Percentiles rank a stretch among this genome's conserved stretches.
Conservation (phyloP, 805 yeast species). For the Kurtzmaniella cleridarum region DNA sequence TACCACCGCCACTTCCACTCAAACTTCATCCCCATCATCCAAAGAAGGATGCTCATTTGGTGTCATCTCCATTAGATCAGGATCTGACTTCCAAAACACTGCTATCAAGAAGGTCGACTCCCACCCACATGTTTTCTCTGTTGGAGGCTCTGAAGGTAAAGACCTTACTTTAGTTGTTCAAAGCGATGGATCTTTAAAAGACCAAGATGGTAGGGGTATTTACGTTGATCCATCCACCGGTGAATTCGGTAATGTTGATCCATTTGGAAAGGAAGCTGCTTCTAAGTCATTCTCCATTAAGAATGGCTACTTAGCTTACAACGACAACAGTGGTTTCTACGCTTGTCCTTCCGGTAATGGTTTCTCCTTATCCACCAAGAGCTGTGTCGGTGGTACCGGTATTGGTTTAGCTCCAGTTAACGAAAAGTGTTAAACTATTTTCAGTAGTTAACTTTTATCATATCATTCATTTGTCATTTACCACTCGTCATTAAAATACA, state of each 20-base stretch:
- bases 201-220: conserved; percentile 25
- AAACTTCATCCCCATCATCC: too few species aligned
- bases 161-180: conserved; percentile 19
- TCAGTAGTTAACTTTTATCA: too few species aligned
- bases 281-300: conserved; percentile 35
- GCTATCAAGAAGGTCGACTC: conserved; percentile 22
- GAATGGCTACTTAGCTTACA: conserved; percentile 30
- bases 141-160: conserved; percentile 27
- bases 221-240: conserved; percentile 24
- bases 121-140: conserved; percentile 29
- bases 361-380: conserved; percentile 19
- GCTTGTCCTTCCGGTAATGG: conserved; percentile 32
- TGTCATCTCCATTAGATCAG: conserved; percentile 17
- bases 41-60: conserved; percentile 3
- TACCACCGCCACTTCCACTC: not conserved
- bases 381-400: conserved; percentile 24
- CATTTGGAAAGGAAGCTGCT: conserved; percentile 27
- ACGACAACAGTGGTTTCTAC: conserved; percentile 29
- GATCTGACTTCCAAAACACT: conserved; percentile 19
- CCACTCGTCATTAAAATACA: too few species aligned
- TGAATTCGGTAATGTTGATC: conserved; percentile 27
- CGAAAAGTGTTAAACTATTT: too few species aligned
- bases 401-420: conserved; percentile 13
- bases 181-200: conserved; percentile 22
- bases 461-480: too few species aligned